These are phyloP conservation scores for Saccharomycopsis hybrid DNA, from an alignment of 1,139 yeast species.

Conservation along the genomic window DNA sequence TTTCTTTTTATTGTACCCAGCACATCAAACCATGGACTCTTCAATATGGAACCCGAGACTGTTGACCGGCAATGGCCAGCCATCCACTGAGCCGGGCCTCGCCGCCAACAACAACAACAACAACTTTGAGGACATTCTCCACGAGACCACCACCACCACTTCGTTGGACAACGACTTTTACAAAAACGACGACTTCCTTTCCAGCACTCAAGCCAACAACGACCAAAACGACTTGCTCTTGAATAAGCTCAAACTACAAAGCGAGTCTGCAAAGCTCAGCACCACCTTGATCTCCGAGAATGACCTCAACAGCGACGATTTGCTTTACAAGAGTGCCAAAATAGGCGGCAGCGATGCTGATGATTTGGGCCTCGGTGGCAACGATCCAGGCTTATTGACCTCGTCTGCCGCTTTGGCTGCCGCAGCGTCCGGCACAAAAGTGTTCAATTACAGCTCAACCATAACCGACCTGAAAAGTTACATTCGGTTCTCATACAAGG, in stretches of 20 bases:
- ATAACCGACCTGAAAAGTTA: slow-evolving; percentile 43
- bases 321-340: slow-evolving; percentile 17
- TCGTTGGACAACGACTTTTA: slow-evolving; percentile 7
- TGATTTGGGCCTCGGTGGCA: no score
- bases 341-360: background rate
- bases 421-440: slow-evolving; percentile 2
- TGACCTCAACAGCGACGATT: slow-evolving; percentile 25
- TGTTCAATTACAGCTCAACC: slow-evolving; percentile 24
- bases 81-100: no score
- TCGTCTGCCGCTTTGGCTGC: background rate
- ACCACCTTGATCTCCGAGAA: slow-evolving; percentile 21
- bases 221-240: slow-evolving; percentile 32
- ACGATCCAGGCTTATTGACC: slow-evolving; percentile 1
- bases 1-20: background rate
- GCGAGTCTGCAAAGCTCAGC: slow-evolving; percentile 31
- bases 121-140: no score
- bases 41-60: slow-evolving; percentile 3
- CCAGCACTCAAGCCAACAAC: background rate
- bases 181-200: background rate
- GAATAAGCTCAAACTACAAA: slow-evolving; percentile 46
- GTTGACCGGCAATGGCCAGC: no score
- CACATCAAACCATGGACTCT: slow-evolving; percentile 5
- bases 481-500: slow-evolving; percentile 59
- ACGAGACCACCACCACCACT: no score
- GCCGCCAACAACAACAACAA: no score